Base-by-base conservation (phyloP, 2,329 filamentous ascomycete genomes). In the Bimuria novae-zelandiae region DNA sequence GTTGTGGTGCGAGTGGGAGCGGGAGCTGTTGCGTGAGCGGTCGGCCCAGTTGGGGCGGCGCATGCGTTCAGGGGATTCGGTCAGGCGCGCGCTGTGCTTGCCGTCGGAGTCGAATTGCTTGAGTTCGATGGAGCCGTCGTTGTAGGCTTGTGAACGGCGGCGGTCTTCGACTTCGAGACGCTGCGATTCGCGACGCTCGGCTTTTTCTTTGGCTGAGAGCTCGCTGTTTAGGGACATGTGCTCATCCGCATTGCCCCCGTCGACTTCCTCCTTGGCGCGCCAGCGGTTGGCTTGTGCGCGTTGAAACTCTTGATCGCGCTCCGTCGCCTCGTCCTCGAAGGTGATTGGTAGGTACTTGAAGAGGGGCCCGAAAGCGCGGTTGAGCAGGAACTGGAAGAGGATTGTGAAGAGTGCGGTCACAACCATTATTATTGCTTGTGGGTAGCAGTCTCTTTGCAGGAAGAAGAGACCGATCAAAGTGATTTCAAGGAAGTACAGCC, bases 401-500 rank as follows among this genome's bases (percentile, higher is more conserved):
- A 83, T 74, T 0, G 94, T 99, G 11, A 93, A 76, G 40, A 85
- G 66, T 1, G 89, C 67, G 1, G 87, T 82, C 3, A 95, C 78
- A 51, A 97, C 86, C 91, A 97, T 99, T 64, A 86, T 81, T 50
- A 92, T 86, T 10, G 85, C 94, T 62, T 97, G 93, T 0, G 88
- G 81, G 19, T 87, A 80, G 68, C 90, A 94, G 0, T 78, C 82
- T 32, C 79, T 70, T 2, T 88, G 84, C 19, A 96, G 80, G 75
- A 97, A 92, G 76, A 97, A 97, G 19, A 97, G 79, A 30, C 92
- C 94, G 39, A 96, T 87, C 51, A 97, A 80, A 63, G 88, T 92
- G 2, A 97, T 79, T 67, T 97, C 92, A 88, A 99, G 94, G 56
- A 97, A 85, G 66, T 99, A 99, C 0, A 99, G 77, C 0, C 94